Evolutionary conservation across 805 yeast genomes (phyloP), one percentile per base, ranked within the genome.

Genomic region (Starmera pachycereana): DNA sequence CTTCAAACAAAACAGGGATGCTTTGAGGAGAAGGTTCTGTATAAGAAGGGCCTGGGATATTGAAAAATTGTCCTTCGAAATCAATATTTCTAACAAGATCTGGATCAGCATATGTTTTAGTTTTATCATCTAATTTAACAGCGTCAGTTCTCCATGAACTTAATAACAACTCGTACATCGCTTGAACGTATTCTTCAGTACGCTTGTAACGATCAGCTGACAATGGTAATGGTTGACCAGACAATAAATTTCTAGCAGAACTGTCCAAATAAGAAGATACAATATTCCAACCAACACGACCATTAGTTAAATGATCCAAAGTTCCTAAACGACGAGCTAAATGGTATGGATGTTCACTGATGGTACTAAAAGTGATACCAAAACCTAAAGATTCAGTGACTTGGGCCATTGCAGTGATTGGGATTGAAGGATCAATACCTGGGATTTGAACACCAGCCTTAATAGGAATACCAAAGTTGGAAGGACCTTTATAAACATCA

Each of bases 261-360:
- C 65, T 58, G 39, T 65, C 67, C 40, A 65, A 50, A 38, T 65
- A 64, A 5, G 68, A 60, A 9, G 67, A 57, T 30, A 66, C 71
- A 14, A 66, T 58, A 44, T 66, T 66, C 71, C 71, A 66, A 25
- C 70, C 71, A 38, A 65, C 49, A 41, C 71, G 53, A 11, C 71
- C 71, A 12, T 54, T 53, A 8, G 68, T 60, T 37, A 66, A 55
- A 39, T 65, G 66, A 44, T 65, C 71, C 36, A 66, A 52, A 1
- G 71, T 64, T 12, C 67, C 65, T 34, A 65, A 45, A 34, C 68
- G 51, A 44, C 69, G 50, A 14, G 66, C 61, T 32, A 65, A 53
- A 44, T 56, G 64, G 38, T 61, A 65, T 1, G 70, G 70, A 13
- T 55, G 58, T 38, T 65, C 71, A 41, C 65, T 62, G 27, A 66